Percentiles rank a stretch among this genome's conserved stretches.
These are phyloP conservation scores for Hypoxylon rubiginosum DNA, from an alignment of 2,329 filamentous ascomycete species.

Conservation along the genomic window DNA sequence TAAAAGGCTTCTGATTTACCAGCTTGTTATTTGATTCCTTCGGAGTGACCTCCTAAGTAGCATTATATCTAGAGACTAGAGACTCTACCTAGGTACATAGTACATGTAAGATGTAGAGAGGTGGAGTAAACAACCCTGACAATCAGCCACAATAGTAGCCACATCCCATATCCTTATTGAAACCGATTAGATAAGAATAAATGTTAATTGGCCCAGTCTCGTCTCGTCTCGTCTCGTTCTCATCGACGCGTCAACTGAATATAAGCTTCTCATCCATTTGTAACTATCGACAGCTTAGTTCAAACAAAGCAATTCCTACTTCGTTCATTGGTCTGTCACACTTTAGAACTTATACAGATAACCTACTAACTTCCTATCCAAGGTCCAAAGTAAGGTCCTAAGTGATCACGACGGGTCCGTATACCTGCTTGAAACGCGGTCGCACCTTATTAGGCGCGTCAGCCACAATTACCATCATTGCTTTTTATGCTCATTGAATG, in stretches of 20 bases:
- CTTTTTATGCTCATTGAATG: conserved; percentile 7
- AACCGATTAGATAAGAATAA: conserved; percentile 32
- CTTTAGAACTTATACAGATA: background rate
- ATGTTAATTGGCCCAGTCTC: background rate
- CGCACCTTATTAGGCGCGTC: background rate
- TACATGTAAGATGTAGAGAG: background rate
- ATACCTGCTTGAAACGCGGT: conserved; percentile 16
- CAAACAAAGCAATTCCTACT: background rate
- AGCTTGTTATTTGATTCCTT: no score
- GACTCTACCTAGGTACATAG: no score
- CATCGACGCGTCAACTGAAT: conserved; percentile 36
- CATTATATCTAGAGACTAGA: no score
- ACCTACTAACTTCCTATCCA: conserved; percentile 1
- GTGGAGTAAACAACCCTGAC: background rate
- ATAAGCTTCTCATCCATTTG: conserved; percentile 29
- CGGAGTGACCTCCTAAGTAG: no score
- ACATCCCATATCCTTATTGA: conserved; percentile 1
- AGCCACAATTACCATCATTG: conserved; percentile 5
- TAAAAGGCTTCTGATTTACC: no score
- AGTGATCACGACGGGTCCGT: conserved; percentile 3
- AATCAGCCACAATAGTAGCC: conserved; percentile 23
- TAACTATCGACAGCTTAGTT: background rate
- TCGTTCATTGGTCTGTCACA: background rate
- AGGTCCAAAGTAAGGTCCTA: no score
- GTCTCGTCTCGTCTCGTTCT: conserved; percentile 31